Percentiles rank a stretch among this genome's conserved stretches.
phyloP scores from a whole-genome alignment of 2,329 filamentous ascomycete genomes.

The Metarhizium robertsii region DNA sequence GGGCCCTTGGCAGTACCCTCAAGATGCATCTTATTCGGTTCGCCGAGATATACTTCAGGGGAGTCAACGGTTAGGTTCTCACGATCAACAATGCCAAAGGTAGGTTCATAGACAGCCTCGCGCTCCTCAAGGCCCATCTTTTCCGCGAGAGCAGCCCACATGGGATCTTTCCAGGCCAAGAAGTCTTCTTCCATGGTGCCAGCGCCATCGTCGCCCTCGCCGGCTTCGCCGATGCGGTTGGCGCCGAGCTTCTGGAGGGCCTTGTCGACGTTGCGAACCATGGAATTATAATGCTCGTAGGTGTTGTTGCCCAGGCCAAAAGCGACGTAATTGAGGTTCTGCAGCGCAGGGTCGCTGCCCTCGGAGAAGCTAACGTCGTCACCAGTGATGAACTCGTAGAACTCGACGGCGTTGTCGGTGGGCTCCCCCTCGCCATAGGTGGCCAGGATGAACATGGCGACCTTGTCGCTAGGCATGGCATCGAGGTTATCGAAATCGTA shows the following conservation, averaged over 20 bases:
- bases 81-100: conserved; percentile 73
- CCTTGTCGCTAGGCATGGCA: conserved; percentile 76
- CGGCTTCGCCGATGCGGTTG: conserved; percentile 73
- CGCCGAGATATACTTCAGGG: conserved; percentile 81
- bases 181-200: conserved; percentile 99
- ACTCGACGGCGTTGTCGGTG: conserved; percentile 97
- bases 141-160: conserved; percentile 81
- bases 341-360: conserved; percentile 62
- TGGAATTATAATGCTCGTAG: conserved; percentile 98
- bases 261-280: conserved; percentile 88
- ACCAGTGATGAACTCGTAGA: conserved; percentile 87
- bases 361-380: conserved; percentile 78
- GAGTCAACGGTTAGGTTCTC: conserved; percentile 66
- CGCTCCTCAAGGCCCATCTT: conserved; percentile 89
- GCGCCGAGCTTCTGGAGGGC: conserved; percentile 75
- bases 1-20: conserved; percentile 77
- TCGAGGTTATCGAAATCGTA: conserved; percentile 96
- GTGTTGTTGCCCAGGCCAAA: conserved; percentile 99
- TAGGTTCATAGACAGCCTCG: conserved; percentile 90
- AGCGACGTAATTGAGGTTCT: conserved; percentile 81
- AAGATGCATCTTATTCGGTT: conserved; percentile 93
- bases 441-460: conserved; percentile 90
- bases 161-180: conserved; percentile 96
- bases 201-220: conserved; percentile 94
- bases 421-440: conserved; percentile 98